Conservation (phyloP, 164 flowering plant genomes). For the Chimonanthus salicifolius region DNA sequence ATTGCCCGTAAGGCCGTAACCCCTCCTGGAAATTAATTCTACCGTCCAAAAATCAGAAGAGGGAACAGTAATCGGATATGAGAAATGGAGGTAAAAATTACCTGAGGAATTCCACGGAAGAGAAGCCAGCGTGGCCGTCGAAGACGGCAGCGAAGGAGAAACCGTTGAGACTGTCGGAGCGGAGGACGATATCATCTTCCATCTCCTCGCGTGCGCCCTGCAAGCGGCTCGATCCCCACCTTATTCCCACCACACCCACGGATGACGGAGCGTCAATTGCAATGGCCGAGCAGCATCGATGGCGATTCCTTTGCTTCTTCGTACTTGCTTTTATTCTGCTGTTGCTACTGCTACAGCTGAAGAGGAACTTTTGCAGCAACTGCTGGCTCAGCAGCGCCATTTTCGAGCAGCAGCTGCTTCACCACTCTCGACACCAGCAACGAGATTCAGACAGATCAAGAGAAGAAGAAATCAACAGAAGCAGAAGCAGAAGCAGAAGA, state of each 20-base stretch:
- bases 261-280: constrained; percentile 61
- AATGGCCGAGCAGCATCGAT: constrained; percentile 57
- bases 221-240: constrained; percentile 61
- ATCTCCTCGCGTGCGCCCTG: constrained; percentile 86
- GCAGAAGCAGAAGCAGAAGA: not conserved
- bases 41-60: no score
- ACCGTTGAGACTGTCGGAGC: constrained; percentile 52
- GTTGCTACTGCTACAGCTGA: constrained; percentile 24
- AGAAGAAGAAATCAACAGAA: not conserved
- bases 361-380: constrained; percentile 39
- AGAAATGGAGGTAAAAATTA: not conserved
- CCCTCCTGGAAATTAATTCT: no score
- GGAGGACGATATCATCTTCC: constrained; percentile 78
- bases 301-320: constrained; percentile 10
- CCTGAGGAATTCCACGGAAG: constrained; percentile 82
- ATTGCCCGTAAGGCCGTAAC: no score
- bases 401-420: not conserved
- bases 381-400: constrained; percentile 75
- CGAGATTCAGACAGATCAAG: not conserved
- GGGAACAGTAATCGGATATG: not conserved
- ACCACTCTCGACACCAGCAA: not conserved
- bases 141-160: constrained; percentile 92
- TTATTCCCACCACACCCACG: constrained; percentile 36
- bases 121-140: constrained; percentile 90
- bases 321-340: constrained; percentile 13